Evolutionary conservation across 495 filamentous ascomycete species (phyloP).

Genomic region (Penicillium bialowiezense): DNA sequence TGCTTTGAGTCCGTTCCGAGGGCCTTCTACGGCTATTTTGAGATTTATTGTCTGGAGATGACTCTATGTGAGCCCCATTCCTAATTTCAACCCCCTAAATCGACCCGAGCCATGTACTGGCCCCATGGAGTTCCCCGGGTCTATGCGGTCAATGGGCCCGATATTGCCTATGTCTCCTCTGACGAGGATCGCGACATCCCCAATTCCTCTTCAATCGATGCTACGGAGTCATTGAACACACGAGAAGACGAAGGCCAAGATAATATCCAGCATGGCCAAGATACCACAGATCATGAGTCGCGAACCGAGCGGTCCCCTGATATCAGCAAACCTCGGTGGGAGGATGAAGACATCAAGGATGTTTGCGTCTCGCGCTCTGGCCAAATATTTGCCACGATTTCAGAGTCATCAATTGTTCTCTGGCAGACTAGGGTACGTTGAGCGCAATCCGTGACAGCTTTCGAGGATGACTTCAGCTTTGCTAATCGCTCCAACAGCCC

Average conservation of each 20-base stretch:
- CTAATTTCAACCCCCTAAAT: conserved; percentile 23
- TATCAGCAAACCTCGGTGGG: conserved; percentile 34
- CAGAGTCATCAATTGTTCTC: conserved; percentile 72
- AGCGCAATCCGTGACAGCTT: conserved; percentile 1
- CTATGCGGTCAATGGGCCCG: conserved; percentile 70
- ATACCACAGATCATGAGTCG: conserved; percentile 14
- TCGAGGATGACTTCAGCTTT: conserved; percentile 26
- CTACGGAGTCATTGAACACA: conserved; percentile 3
- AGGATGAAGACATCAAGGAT: conserved; percentile 63
- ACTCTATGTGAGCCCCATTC: conserved; percentile 38
- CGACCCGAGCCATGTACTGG: conserved; percentile 83
- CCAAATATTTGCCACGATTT: conserved; percentile 86
- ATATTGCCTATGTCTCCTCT: conserved; percentile 33
- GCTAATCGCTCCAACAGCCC: conserved; percentile 53
- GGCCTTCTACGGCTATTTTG: neutral
- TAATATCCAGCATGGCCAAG: neutral
- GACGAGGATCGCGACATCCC: conserved; percentile 33
- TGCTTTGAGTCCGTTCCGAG: conserved; percentile 1
- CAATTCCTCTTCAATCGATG: neutral
- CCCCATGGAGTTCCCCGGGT: conserved; percentile 86
- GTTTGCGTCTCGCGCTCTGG: conserved; percentile 78
- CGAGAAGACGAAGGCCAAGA: conserved; percentile 1
- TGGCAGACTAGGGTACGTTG: conserved; percentile 89
- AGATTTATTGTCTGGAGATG: conserved; percentile 29
- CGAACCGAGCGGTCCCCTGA: conserved; percentile 8